Conservation (phyloP, 768 basidiomycete species). For the Melanogaster broomeanus region DNA sequence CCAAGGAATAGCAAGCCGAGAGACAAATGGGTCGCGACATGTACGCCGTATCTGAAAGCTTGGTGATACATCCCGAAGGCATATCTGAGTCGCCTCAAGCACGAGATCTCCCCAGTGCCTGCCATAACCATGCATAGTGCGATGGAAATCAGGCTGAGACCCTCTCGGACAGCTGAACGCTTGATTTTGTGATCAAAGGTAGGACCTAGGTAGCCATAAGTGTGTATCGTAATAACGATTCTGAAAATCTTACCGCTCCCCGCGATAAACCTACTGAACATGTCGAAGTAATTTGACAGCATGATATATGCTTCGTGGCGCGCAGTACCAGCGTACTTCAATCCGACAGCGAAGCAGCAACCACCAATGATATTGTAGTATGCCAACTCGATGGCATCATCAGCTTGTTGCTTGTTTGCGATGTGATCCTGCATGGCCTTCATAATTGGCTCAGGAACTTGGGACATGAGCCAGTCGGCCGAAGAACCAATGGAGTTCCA, state of each 20-base stretch:
- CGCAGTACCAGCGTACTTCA: constrained; percentile 95
- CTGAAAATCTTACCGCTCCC: constrained; percentile 54
- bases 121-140: constrained; percentile 94
- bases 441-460: constrained; percentile 70
- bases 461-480: constrained; percentile 67
- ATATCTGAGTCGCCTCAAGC: constrained; percentile 82
- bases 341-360: constrained; percentile 85
- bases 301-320: constrained; percentile 85
- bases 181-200: constrained; percentile 89
- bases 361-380: constrained; percentile 92
- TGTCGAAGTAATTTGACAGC: constrained; percentile 80
- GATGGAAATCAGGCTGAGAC: constrained; percentile 84
- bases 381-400: constrained; percentile 82
- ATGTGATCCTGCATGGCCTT: constrained; percentile 56
- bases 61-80: constrained; percentile 85
- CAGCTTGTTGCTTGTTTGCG: constrained; percentile 46
- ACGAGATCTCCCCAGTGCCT: constrained; percentile 92
- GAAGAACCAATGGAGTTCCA: constrained; percentile 80
- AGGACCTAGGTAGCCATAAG: constrained; percentile 46
- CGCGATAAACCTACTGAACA: constrained; percentile 71
- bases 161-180: constrained; percentile 83
- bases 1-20: constrained; percentile 93
- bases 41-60: constrained; percentile 81
- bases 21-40: constrained; percentile 88
- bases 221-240: background rate